Base-by-base conservation (phyloP, 2,329 filamentous ascomycete genomes). In the Cercospora citrullina region DNA sequence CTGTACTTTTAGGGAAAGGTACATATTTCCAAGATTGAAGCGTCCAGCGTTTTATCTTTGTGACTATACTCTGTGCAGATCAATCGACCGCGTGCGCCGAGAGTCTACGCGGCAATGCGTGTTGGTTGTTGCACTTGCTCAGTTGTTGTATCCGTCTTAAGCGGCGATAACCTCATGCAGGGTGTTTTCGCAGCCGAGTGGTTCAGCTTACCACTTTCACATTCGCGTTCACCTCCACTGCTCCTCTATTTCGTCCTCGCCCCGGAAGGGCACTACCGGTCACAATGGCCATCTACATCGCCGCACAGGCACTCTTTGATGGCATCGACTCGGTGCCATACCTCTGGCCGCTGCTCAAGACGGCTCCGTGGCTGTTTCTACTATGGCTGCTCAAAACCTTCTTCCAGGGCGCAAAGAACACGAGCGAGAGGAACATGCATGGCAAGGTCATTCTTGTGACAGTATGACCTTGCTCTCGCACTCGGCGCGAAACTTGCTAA, bases 391-490 rank as follows among this genome's bases (percentile, higher is more conserved):
- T 90, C 71, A 98, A 97, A 84, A 84, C 84, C 75, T 97, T 91
- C 82, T 91, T 90, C 75, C 87, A 88, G 71, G 96, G 95, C 72
- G 87, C 89, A 12, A 82, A 80, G 73, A 97, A 95, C 79, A 81
- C 80, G 51, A 87, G 91, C 28, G 93, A 97, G 77, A 87, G 92
- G 68, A 86, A 91, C 65, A 93, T 99, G 89, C 93, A 97, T 80
- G 93, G 93, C 59, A 96, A 96, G 77, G 93, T 99, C 60, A 86
- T 97, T 55, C 90, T 99, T 84, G 87, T 99, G 63, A 99, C 95
- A 18, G 94, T 90, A 84, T 62, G 81, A 68, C 26, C 8, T 68
- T 33, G 6, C 8, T 36, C 2, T 53, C 4, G 9, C 5, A n/a
- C 10, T 26, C 26, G 9, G 10, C 4, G 31, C 9, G 7, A 5